These are phyloP conservation scores for Gossypium arboreum DNA, from an alignment of 345 rosid genomes.

Conservation along the genomic window DNA sequence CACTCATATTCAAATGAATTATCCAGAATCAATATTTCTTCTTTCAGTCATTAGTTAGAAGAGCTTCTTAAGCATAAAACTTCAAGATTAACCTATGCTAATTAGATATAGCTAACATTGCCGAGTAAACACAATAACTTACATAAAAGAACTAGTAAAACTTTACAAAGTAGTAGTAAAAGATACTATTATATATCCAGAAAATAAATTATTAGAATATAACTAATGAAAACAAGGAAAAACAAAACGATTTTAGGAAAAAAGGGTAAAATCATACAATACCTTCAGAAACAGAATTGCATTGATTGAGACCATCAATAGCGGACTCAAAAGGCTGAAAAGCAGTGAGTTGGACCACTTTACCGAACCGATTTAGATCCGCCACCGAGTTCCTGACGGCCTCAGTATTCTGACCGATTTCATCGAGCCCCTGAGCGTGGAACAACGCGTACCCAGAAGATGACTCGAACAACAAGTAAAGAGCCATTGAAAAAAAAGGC, in stretches of 20 bases:
- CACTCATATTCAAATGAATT: background rate
- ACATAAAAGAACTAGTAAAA: background rate
- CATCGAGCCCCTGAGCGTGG: slow-evolving; percentile 54
- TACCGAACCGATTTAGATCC: slow-evolving; percentile 64
- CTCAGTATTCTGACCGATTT: slow-evolving; percentile 69
- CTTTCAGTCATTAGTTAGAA: background rate
- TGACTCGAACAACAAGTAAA: slow-evolving; percentile 54
- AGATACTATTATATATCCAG: background rate
- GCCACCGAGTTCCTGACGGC: slow-evolving; percentile 57
- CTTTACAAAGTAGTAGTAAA: background rate
- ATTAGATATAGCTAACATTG: background rate
- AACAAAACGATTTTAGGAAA: background rate
- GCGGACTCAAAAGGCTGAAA: slow-evolving; percentile 59
- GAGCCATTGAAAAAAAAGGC: slow-evolving; percentile 41
- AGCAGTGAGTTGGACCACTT: slow-evolving; percentile 63
- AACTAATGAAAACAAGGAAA: background rate
- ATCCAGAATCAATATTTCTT: background rate
- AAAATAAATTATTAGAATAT: background rate
- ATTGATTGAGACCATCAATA: slow-evolving; percentile 61
- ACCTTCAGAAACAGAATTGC: slow-evolving; percentile 77
- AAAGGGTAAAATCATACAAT: background rate
- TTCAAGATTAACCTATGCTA: background rate
- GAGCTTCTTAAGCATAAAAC: background rate
- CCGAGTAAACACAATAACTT: background rate
- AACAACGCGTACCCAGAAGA: slow-evolving; percentile 64